phyloP scores from a whole-genome alignment of 75 land plant genomes.

The Sequoia sempervirens region DNA sequence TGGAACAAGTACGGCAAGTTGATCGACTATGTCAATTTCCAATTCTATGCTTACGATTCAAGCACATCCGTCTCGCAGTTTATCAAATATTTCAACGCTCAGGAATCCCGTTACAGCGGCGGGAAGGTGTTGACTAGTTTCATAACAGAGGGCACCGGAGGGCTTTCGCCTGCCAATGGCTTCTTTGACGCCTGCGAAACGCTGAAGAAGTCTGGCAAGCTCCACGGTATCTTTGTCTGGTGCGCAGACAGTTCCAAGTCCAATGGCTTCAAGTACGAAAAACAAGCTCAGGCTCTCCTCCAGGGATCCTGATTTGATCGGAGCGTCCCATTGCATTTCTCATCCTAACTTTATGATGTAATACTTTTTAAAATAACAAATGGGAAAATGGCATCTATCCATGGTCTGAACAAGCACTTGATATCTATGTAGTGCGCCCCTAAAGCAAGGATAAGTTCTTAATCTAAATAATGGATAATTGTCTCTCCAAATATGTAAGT shows the following conservation, averaged over 20 bases:
- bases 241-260: constrained; percentile 23
- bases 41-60: constrained; percentile 27
- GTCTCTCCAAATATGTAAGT: no score
- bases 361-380: no score
- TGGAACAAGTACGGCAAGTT: neutral
- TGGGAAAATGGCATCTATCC: no score
- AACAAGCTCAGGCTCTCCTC: constrained; percentile 16
- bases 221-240: constrained; percentile 30
- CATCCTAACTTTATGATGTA: no score
- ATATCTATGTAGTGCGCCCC: no score
- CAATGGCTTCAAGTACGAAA: constrained; percentile 17
- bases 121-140: constrained; percentile 35
- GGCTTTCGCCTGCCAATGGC: constrained; percentile 12
- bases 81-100: constrained; percentile 19
- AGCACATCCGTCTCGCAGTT: constrained; percentile 22
- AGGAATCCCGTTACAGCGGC: constrained; percentile 20
- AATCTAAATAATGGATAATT: no score
- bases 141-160: constrained; percentile 8
- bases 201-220: constrained; percentile 10
- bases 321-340: no score
- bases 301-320: neutral
- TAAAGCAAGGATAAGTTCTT: no score
- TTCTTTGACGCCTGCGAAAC: constrained; percentile 14
- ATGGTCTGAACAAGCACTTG: no score
- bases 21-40: constrained; percentile 45